Base-by-base conservation (phyloP, 2,329 filamentous ascomycete species). In the Fusarium sp. region DNA sequence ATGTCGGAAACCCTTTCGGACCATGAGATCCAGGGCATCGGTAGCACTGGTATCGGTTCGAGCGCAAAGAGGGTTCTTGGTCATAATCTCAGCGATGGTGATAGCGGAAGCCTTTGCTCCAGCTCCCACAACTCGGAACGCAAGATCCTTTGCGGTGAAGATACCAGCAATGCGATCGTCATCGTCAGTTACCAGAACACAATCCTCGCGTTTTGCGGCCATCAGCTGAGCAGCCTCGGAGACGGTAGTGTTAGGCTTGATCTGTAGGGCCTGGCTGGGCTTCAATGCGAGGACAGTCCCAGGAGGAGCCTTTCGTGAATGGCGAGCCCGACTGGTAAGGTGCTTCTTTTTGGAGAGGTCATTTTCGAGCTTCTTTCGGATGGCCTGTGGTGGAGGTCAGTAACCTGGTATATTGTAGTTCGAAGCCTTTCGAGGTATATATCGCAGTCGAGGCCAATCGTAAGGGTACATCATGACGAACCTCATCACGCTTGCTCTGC, bases 51-150 rank as follows among this genome's bases (percentile, higher is more conserved):
- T 99, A 81, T 99, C 96, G 66, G 96, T 99, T 82, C 96, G 92
- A 62, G 96, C 96, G 83, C 96, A 99, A 22, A 99, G 90, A 17
- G 96, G 96, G 85, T 99, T 99, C 88, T 98, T 98, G 81, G 96
- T 99, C 96, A 99, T 99, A 83, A 99, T 99, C 81, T 98, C 95
- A 76, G 95, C 93, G 81, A 99, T 98, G 28, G 94, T 97, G 78
- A 98, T 91, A 81, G 92, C 94, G 82, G 90, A 92, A 38, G 96
- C 93, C 86, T 98, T 97, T 79, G 95, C 89, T 34, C 96, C 96
- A 63, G 92, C 91, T 63, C 96, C 96, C 32, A 99, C 96, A 17
- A 99, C 96, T 66, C 96, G 92, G 87, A 98, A 99, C 24, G 96
- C 96, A 81, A 99, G 88, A 87, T 99, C 96, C 87, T 99, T 99